Percentiles rank a stretch among this genome's conserved stretches.
These are phyloP conservation scores for Aspergillus brunneoviolaceus DNA, from an alignment of 2,329 filamentous ascomycete genomes.

Conservation along the genomic window DNA sequence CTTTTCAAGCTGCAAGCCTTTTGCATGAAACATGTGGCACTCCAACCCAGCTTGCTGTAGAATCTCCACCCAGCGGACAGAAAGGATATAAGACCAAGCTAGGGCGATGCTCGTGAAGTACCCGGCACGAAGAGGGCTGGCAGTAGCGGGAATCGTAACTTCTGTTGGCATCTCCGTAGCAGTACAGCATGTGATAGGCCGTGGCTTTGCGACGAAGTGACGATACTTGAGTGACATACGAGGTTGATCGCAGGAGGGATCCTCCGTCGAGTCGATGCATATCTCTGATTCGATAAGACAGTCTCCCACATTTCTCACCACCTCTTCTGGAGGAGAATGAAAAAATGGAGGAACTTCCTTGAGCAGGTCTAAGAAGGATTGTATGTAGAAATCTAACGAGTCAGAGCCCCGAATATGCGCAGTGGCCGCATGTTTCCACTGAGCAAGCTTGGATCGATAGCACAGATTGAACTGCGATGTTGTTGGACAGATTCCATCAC, in stretches of 20 bases:
- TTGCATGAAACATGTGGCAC: conserved; percentile 12
- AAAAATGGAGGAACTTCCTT: conserved; percentile 14
- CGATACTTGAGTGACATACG: conserved; percentile 5
- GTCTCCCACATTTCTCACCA: background rate
- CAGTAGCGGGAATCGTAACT: background rate
- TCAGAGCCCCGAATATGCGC: background rate
- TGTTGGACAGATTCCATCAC: conserved; percentile 11
- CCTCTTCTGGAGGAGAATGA: background rate
- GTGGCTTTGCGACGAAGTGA: conserved; percentile 5
- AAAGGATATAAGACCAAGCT: background rate
- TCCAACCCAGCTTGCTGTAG: conserved; percentile 15
- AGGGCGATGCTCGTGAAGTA: background rate
- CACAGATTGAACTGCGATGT: conserved; percentile 10
- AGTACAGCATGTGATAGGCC: background rate
- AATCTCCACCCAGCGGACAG: background rate
- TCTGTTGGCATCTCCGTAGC: background rate
- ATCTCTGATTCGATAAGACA: background rate
- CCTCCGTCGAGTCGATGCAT: conserved; percentile 1
- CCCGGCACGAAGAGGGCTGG: background rate
- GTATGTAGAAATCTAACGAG: background rate
- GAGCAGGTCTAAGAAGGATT: conserved; percentile 14
- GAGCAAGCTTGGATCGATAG: conserved; percentile 6
- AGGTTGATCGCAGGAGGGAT: background rate
- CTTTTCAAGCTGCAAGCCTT: background rate
- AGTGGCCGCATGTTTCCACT: conserved; percentile 5